Evolutionary conservation across 2,329 filamentous ascomycete species (phyloP).

Genomic region (Botryotinia globosa): DNA sequence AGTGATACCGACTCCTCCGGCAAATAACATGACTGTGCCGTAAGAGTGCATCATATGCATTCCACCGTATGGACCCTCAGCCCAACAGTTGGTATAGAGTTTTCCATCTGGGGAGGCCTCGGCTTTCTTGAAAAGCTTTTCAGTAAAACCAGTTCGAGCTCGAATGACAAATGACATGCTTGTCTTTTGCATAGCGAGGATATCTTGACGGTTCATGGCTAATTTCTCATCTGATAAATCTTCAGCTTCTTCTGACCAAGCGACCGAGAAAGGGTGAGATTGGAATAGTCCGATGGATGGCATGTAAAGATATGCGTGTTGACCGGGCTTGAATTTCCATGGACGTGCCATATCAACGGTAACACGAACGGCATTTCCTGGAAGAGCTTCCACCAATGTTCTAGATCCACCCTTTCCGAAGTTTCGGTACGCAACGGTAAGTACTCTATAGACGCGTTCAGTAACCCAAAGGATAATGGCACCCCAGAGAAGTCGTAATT

Average conservation of each 20-base stretch:
- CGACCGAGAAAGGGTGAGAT: conserved; percentile 76
- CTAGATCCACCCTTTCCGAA: conserved; percentile 63
- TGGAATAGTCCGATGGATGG: conserved; percentile 69
- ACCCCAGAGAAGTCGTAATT: conserved; percentile 58
- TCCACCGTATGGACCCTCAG: conserved; percentile 76
- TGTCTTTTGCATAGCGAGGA: conserved; percentile 58
- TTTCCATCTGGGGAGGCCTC: conserved; percentile 57
- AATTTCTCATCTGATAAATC: conserved; percentile 52
- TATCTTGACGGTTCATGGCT: conserved; percentile 57
- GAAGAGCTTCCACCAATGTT: conserved; percentile 70
- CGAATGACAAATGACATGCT: conserved; percentile 71
- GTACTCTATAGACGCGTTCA: conserved; percentile 60
- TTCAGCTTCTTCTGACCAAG: conserved; percentile 69
- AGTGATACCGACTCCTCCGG: conserved; percentile 77
- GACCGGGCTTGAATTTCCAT: conserved; percentile 72
- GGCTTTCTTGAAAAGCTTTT: conserved; percentile 65
- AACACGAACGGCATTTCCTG: conserved; percentile 70
- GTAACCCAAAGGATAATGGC: conserved; percentile 65
- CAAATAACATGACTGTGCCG: conserved; percentile 75
- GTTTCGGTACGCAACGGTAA: conserved; percentile 63
- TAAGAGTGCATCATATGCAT: conserved; percentile 70
- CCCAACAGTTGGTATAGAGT: conserved; percentile 61
- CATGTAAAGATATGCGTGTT: conserved; percentile 79
- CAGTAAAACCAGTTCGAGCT: conserved; percentile 71
- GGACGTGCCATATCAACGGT: conserved; percentile 72